Percentiles rank a stretch among this genome's conserved stretches.
These are phyloP conservation scores for Gastrolobium bilobum DNA, from an alignment of 306 rosid species.

Conservation along the genomic window DNA sequence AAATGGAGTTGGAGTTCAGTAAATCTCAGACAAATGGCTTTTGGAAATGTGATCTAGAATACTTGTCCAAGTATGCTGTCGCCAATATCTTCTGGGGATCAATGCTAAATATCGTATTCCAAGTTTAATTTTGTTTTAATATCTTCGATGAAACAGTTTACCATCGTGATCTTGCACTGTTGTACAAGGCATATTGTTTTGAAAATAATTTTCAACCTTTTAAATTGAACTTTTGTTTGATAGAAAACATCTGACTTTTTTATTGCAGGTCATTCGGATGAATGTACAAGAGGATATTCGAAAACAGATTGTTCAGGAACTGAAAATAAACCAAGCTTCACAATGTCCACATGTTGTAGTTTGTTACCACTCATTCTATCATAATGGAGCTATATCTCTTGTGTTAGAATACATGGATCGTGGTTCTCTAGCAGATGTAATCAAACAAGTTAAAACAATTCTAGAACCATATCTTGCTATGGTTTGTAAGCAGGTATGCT, in stretches of 20 bases:
- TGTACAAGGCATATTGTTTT: constrained; percentile 12
- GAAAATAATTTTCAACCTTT: constrained; percentile 14
- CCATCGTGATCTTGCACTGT: constrained; percentile 17
- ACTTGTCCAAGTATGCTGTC: constrained; percentile 11
- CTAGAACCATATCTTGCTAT: constrained; percentile 99
- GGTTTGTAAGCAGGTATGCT: constrained; percentile 91
- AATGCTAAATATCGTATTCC: background rate
- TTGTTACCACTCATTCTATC: constrained; percentile 95
- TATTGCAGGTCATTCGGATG: constrained; percentile 92
- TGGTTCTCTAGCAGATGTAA: constrained; percentile 89
- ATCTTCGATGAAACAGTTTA: constrained; percentile 8
- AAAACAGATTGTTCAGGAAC: constrained; percentile 98
- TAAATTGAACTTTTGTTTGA: constrained; percentile 20
- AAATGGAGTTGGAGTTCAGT: constrained; percentile 1
- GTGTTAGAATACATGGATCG: constrained; percentile 99
- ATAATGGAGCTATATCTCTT: constrained; percentile 90
- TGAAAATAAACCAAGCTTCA: constrained; percentile 97
- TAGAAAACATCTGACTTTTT: constrained; percentile 23
- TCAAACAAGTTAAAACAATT: constrained; percentile 90
- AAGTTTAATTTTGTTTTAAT: constrained; percentile 23
- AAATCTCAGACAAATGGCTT: background rate
- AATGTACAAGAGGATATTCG: constrained; percentile 95
- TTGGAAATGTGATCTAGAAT: constrained; percentile 12
- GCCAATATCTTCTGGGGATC: background rate
- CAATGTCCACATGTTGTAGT: constrained; percentile 94